Evolutionary conservation across 75 land plant species (phyloP).

Genomic region (Pinus tabuliformis): DNA sequence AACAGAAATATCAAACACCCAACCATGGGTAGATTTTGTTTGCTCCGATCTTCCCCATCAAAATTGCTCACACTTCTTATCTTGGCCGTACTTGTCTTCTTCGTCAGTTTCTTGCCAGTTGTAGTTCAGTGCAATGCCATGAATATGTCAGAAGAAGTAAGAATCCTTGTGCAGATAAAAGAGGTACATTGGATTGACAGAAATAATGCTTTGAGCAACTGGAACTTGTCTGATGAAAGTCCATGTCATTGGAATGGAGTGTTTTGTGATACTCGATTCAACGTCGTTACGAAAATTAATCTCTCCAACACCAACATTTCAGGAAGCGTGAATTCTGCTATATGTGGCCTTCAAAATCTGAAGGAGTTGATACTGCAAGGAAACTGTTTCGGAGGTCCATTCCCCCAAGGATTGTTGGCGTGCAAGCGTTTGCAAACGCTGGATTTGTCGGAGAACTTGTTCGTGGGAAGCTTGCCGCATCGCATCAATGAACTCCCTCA

Average conservation of each 20-base stretch:
- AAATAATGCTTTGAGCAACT: background rate
- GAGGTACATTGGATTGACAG: too few relatives aligned
- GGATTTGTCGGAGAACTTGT: slow-evolving; percentile 58
- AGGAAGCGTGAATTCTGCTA: slow-evolving; percentile 34
- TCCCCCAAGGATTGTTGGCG: slow-evolving; percentile 28
- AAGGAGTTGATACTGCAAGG: slow-evolving; percentile 38
- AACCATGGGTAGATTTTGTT: too few relatives aligned
- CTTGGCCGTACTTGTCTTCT: too few relatives aligned
- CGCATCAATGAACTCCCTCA: slow-evolving; percentile 28
- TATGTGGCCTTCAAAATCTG: slow-evolving; percentile 31
- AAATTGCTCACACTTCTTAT: too few relatives aligned
- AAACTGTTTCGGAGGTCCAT: slow-evolving; percentile 38
- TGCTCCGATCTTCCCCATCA: too few relatives aligned
- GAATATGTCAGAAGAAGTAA: too few relatives aligned
- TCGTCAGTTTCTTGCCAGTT: too few relatives aligned
- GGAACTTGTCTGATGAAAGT: slow-evolving; percentile 9
- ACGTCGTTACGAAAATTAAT: slow-evolving; percentile 19
- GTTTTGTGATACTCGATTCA: slow-evolving; percentile 13
- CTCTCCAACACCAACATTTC: slow-evolving; percentile 59
- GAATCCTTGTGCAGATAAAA: too few relatives aligned
- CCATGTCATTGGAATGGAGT: slow-evolving; percentile 42
- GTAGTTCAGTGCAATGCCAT: too few relatives aligned
- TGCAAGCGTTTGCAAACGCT: slow-evolving; percentile 32
- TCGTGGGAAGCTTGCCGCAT: slow-evolving; percentile 50
- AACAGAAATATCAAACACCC: too few relatives aligned